phyloP scores from a whole-genome alignment of 306 rosid species.

The Hippophae gyantsensis region DNA sequence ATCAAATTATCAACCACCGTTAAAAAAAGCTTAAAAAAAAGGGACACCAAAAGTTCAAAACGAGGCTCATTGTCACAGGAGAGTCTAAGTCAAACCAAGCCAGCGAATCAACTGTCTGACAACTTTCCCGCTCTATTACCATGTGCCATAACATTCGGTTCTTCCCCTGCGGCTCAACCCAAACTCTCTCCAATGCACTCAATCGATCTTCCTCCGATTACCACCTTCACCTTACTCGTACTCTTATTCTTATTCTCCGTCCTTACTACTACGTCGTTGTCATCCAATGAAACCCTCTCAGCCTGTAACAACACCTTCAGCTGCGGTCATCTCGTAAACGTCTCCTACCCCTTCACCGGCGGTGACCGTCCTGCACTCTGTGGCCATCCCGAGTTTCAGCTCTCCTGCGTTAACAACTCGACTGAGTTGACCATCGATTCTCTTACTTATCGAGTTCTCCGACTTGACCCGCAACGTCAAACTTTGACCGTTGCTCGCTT shows the following conservation, averaged over 20 bases:
- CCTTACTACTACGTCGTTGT: constrained; percentile 24
- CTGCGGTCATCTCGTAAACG: constrained; percentile 38
- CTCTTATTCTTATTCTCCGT: constrained; percentile 14
- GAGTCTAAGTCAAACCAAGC: constrained; percentile 16
- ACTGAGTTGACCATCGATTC: constrained; percentile 26
- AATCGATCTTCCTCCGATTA: constrained; percentile 4
- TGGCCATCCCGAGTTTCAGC: constrained; percentile 37
- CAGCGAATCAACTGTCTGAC: background rate
- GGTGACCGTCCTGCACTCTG: constrained; percentile 37
- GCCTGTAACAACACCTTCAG: constrained; percentile 35
- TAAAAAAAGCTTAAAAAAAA: too few species aligned
- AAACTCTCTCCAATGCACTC: constrained; percentile 18
- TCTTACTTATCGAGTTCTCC: constrained; percentile 33
- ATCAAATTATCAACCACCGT: background rate
- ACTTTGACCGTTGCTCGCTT: constrained; percentile 30
- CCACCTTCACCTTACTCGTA: background rate
- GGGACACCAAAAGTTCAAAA: background rate
- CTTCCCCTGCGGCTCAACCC: constrained; percentile 1
- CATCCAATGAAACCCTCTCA: constrained; percentile 18
- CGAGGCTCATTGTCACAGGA: too few species aligned
- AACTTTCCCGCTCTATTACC: constrained; percentile 7
- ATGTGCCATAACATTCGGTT: constrained; percentile 5
- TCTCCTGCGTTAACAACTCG: constrained; percentile 24
- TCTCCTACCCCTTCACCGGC: constrained; percentile 52
- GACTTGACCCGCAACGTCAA: constrained; percentile 12